Evolutionary conservation across 2,329 filamentous ascomycete species (phyloP).

Genomic region (Penicillium fuscoglaucum): DNA sequence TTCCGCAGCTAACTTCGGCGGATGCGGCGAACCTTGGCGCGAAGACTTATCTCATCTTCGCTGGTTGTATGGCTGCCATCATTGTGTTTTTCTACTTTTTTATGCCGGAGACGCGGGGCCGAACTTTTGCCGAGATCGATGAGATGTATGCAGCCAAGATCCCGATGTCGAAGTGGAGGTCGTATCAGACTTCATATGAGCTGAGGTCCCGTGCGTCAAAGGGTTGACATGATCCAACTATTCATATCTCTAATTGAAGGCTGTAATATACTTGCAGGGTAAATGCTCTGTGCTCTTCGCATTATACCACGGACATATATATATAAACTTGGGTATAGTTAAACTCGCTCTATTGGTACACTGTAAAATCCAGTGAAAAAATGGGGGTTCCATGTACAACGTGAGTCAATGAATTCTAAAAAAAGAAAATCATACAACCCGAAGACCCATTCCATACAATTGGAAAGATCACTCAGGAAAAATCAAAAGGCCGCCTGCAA

Average conservation of each 20-base stretch:
- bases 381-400: background rate
- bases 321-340: background rate
- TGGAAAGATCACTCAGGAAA: background rate
- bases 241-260: too few species aligned
- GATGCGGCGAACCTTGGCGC: slow-evolving; percentile 37
- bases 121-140: slow-evolving; percentile 37
- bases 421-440: background rate
- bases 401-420: background rate
- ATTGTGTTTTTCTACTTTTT: slow-evolving; percentile 31
- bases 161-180: slow-evolving; percentile 36
- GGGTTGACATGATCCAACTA: background rate
- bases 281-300: background rate
- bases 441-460: background rate
- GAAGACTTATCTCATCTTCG: slow-evolving; percentile 38
- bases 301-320: background rate
- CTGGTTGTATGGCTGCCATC: slow-evolving; percentile 34
- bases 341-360: background rate
- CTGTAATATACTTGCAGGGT: background rate
- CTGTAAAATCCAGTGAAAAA: background rate
- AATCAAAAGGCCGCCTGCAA: background rate
- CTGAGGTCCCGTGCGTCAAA: slow-evolving; percentile 13
- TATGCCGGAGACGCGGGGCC: slow-evolving; percentile 35
- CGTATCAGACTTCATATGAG: slow-evolving; percentile 28
- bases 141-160: slow-evolving; percentile 37
- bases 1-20: slow-evolving; percentile 37